Percentiles rank a stretch among this genome's conserved stretches.
These are phyloP conservation scores for Allium cepa DNA, from an alignment of 106 monocot genomes.

Conservation along the genomic window DNA sequence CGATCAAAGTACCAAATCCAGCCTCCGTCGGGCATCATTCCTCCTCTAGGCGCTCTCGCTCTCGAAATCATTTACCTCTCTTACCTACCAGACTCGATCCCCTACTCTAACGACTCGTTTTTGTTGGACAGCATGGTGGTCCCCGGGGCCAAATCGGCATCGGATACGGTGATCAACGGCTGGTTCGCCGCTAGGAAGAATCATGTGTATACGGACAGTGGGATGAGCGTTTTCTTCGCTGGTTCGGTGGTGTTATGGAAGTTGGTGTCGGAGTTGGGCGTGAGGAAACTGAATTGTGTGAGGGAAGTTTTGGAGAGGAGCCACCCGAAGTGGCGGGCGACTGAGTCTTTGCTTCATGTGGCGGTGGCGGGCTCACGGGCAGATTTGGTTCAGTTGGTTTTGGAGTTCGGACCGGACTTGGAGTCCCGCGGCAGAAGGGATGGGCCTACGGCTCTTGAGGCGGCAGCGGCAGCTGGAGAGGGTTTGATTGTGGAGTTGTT, in stretches of 20 bases:
- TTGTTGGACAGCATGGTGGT: slow-evolving; percentile 47
- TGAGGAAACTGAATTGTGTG: slow-evolving; percentile 15
- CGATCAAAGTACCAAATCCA: slow-evolving; percentile 16
- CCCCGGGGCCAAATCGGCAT: slow-evolving; percentile 24
- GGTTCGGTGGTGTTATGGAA: slow-evolving; percentile 39
- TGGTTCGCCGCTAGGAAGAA: slow-evolving; percentile 61
- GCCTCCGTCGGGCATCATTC: slow-evolving; percentile 41
- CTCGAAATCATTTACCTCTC: slow-evolving; percentile 29
- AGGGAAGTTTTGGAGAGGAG: slow-evolving; percentile 45
- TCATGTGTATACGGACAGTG: slow-evolving; percentile 48
- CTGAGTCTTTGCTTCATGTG: slow-evolving; percentile 37
- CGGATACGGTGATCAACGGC: slow-evolving; percentile 31
- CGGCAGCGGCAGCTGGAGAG: slow-evolving; percentile 35
- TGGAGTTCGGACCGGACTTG: slow-evolving; percentile 39
- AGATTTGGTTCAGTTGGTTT: slow-evolving; percentile 43
- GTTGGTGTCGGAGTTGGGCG: slow-evolving; percentile 20
- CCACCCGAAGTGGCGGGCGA: slow-evolving; percentile 39
- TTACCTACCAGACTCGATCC: slow-evolving; percentile 16
- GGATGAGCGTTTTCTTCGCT: slow-evolving; percentile 29
- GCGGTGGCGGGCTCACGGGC: slow-evolving; percentile 26
- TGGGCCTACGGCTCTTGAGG: slow-evolving; percentile 37
- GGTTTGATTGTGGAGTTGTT: slow-evolving; percentile 38
- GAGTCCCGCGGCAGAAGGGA: slow-evolving; percentile 11
- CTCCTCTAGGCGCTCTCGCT: slow-evolving; percentile 25
- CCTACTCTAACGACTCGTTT: slow-evolving; percentile 32